A percentile compares a stretch with the other conserved stretches of the same genome.
These are phyloP conservation scores for Metarhizium anisopliae DNA, from an alignment of 2,329 filamentous ascomycete species.

Conservation along the genomic window DNA sequence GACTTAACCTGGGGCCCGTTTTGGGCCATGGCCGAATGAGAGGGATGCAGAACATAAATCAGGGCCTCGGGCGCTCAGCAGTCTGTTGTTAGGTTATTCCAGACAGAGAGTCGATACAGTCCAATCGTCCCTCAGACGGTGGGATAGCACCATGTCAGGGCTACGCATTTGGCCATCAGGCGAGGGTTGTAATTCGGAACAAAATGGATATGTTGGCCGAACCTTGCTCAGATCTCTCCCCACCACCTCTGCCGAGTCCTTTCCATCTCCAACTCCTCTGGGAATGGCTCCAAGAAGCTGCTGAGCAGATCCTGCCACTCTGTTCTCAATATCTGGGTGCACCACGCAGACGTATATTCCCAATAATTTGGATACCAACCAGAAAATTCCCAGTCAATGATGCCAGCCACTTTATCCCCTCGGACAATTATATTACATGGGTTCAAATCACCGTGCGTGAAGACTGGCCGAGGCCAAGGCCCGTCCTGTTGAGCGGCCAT, in stretches of 20 bases:
- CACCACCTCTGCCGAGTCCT: neutral
- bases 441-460: slow-evolving; percentile 36
- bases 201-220: too few species aligned
- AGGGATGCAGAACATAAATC: too few species aligned
- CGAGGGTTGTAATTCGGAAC: too few species aligned
- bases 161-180: too few species aligned
- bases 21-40: too few species aligned
- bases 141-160: too few species aligned
- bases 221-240: neutral
- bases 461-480: neutral
- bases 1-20: too few species aligned
- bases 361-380: slow-evolving; percentile 26
- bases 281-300: neutral
- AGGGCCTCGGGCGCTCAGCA: too few species aligned
- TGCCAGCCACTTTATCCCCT: slow-evolving; percentile 32
- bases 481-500: neutral
- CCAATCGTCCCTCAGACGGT: too few species aligned
- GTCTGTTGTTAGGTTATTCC: too few species aligned
- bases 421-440: slow-evolving; percentile 32
- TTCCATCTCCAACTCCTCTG: neutral
- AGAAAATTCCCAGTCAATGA: slow-evolving; percentile 28
- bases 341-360: slow-evolving; percentile 19
- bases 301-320: neutral
- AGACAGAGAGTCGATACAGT: too few species aligned
- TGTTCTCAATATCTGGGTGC: neutral